Base-by-base conservation (phyloP, 2,329 filamentous ascomycete species). In the Bimuria novae-zelandiae region DNA sequence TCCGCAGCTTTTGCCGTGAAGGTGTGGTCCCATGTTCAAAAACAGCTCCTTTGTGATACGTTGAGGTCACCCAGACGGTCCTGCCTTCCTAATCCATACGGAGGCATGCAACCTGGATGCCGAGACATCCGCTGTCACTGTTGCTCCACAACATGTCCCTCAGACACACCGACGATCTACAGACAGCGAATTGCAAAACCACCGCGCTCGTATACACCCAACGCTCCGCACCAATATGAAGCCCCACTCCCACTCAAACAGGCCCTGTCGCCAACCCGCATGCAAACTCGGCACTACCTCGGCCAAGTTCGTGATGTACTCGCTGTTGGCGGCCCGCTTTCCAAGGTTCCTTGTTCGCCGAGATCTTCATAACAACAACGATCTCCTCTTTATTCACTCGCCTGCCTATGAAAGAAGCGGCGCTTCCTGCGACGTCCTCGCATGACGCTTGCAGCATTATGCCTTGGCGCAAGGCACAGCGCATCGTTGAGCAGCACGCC, bases 401-500 rank as follows among this genome's bases (percentile, higher is more conserved):
- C 10, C 17, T 12, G 29, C 7, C 43, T 21, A 19, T 37, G 33
- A 21, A 44, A 16, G 10, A 19, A 19, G n/a, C n/a, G 33, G n/a
- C 44, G 23, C 33, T 25, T 16, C n/a, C n/a, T n/a, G n/a, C n/a
- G n/a, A n/a, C n/a, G 19, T n/a, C 14, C 16, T 29, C 44, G 36
- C 22, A 17, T 23, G 23, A 37, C 33, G 23, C 14, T 10, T 19
- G 32, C 46, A 36, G 44, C 44, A 41, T 33, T 5, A 41, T 25
- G n/a, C 11, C 32, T 37, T 47, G 33, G 32, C 44, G 23, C 7
- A n/a, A 17, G 7, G 14, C 14, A 41, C 19, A 10, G 7, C 22
- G 36, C 37, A 23, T 49, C 46, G 36, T 41, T 27, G 46, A 33
- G 46, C 46, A 49, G 36, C 19, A 19, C 36, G 46, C 36, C 46